Percentiles rank a stretch among this genome's conserved stretches.
Evolutionary conservation across 2,329 filamentous ascomycete species (phyloP).

Genomic region (Aureobasidium namibiae): DNA sequence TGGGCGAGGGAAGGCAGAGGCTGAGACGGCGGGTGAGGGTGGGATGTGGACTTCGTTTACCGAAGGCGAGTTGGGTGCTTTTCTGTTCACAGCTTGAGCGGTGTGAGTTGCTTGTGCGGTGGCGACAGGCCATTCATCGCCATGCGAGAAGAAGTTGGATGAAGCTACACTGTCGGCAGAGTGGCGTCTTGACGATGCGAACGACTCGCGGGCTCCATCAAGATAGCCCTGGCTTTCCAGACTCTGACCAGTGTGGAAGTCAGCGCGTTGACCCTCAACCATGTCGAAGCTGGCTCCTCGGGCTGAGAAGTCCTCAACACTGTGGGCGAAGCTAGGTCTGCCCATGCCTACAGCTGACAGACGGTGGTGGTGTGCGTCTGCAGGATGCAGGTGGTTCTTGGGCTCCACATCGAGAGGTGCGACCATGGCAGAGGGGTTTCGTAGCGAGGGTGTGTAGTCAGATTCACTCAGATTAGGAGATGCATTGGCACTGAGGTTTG

Average conservation of each 20-base stretch:
- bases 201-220: slow-evolving; percentile 23
- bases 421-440: slow-evolving; percentile 48
- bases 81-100: not conserved
- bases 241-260: slow-evolving; percentile 20
- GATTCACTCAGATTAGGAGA: slow-evolving; percentile 26
- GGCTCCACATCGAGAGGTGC: slow-evolving; percentile 56
- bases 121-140: slow-evolving; percentile 21
- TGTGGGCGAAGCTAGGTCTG: slow-evolving; percentile 61
- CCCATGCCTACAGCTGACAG: slow-evolving; percentile 60
- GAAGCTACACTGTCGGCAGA: slow-evolving; percentile 10
- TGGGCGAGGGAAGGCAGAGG: slow-evolving; percentile 18
- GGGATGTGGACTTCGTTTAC: slow-evolving; percentile 15
- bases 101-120: not conserved
- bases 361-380: slow-evolving; percentile 32
- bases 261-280: slow-evolving; percentile 22
- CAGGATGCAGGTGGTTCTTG: slow-evolving; percentile 38
- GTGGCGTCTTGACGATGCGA: slow-evolving; percentile 16
- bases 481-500: not conserved
- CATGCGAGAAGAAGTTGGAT: slow-evolving; percentile 10
- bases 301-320: slow-evolving; percentile 33
- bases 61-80: not conserved
- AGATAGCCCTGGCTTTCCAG: slow-evolving; percentile 22
- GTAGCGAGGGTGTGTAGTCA: slow-evolving; percentile 33
- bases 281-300: slow-evolving; percentile 24
- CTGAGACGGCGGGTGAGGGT: slow-evolving; percentile 7